A percentile compares a stretch with the other conserved stretches of the same genome.
phyloP scores from a whole-genome alignment of 1,284 basidiomycete species.

The Fomitopsis betulina region DNA sequence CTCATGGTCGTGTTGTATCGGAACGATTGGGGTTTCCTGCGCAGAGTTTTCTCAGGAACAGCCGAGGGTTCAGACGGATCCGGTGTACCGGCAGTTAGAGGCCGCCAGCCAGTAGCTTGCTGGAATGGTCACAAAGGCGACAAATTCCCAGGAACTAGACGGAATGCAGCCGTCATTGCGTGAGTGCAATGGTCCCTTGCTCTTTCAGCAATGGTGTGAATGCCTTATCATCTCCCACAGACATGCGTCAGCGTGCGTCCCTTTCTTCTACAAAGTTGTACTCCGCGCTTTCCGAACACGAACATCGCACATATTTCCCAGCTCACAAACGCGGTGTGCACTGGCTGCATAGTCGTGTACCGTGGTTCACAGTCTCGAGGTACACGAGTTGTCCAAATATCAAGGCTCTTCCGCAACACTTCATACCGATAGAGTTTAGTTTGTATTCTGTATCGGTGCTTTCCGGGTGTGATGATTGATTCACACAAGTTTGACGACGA shows the following conservation, averaged over 20 bases:
- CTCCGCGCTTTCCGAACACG: background rate
- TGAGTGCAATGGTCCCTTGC: background rate
- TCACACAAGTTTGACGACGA: too few relatives aligned
- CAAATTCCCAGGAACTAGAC: background rate
- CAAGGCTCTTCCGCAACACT: too few relatives aligned
- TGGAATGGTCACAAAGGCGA: background rate
- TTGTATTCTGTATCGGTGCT: background rate
- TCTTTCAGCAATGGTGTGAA: background rate
- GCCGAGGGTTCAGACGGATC: too few relatives aligned
- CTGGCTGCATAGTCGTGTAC: too few relatives aligned
- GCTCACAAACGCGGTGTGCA: background rate
- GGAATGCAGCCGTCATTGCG: background rate
- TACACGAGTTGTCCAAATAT: too few relatives aligned
- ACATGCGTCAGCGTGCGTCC: background rate
- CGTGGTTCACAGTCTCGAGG: too few relatives aligned
- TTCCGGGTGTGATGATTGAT: background rate
- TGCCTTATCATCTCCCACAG: background rate
- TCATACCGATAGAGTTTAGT: too few relatives aligned
- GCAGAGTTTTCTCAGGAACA: conserved; percentile 14
- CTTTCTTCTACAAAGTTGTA: background rate
- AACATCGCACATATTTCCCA: background rate
- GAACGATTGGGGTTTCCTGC: too few relatives aligned
- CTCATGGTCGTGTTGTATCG: too few relatives aligned
- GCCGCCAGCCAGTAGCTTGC: too few relatives aligned
- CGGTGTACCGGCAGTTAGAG: conserved; percentile 19